A percentile compares a stretch with the other conserved stretches of the same genome.
Evolutionary conservation across 441 rosid genomes (phyloP).

Genomic region (Daphne laureola): DNA sequence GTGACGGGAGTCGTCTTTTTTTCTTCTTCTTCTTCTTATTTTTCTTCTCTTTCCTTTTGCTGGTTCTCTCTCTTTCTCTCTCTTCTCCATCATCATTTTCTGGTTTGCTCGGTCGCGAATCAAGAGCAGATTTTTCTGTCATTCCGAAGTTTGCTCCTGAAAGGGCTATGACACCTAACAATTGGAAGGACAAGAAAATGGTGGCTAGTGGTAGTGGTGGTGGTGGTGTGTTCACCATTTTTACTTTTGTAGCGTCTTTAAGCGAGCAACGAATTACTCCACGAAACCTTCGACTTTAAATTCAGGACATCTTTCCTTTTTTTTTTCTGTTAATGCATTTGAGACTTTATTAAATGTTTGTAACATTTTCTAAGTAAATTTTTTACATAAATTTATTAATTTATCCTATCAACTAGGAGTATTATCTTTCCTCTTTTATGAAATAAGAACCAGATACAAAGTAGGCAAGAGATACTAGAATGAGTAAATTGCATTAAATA

Average conservation of each 20-base stretch:
- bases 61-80: background rate
- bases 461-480: no score
- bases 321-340: no score
- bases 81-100: conserved; percentile 2
- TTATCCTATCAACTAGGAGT: no score
- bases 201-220: conserved; percentile 26
- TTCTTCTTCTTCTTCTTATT: conserved; percentile 7
- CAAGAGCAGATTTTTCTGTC: conserved; percentile 24
- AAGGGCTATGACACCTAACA: conserved; percentile 64
- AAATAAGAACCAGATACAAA: no score
- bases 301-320: no score
- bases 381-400: no score
- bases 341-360: no score
- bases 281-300: no score
- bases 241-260: conserved; percentile 12
- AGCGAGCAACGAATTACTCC: background rate
- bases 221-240: conserved; percentile 29
- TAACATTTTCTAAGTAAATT: no score
- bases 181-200: conserved; percentile 38
- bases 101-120: conserved; percentile 23
- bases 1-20: conserved; percentile 19
- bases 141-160: conserved; percentile 60
- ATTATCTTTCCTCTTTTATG: no score
- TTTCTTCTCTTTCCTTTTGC: conserved; percentile 5
- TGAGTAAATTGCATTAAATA: no score